Evolutionary conservation across 2,329 filamentous ascomycete species (phyloP), one percentile per base, ranked within the genome.

Genomic region (Uncinocarpus reesii): DNA sequence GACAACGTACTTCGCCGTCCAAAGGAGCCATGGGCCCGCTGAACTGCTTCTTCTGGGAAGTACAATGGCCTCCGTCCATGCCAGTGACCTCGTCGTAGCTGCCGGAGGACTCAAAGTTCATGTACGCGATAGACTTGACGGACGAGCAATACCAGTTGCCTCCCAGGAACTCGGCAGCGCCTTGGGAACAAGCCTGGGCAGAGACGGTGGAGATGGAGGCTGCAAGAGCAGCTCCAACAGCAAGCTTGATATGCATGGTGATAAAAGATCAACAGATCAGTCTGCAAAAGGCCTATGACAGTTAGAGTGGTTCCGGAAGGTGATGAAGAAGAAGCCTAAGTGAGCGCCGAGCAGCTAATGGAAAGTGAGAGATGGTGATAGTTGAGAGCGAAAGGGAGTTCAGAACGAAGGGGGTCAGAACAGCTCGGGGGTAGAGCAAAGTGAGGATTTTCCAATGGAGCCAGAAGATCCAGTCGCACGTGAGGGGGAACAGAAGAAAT

Each of bases 101-200:
- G 32, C 83, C 83, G 36, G 71, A 56, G 42, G 71, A 69, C 24
- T 76, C 76, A 56, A 86, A 74, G 48, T 78, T 77, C 50, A 66
- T 65, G 64, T 86, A 88, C n/a, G 77, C 74, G 63, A 89, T 81
- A 42, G 79, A 76, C 49, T 75, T 66, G 49, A 87, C 80, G 32
- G 73, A 60, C 49, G 78, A 71, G 64, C 81, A 84, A 67, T 81
- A 86, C 68, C 67, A 81, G 64, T 85, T 86, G 52, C 78, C 77
- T 20, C 58, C 59, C 48, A 70, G 62, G 47, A 64, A 51, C 49
- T 56, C 36, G 4, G 57, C 54, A 24, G 48, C 40, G 3, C 55
- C 57, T 15, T 48, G 37, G 31, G 46, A 51, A 32, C 53, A 57
- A 16, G 42, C 53, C 28, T 55, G 52, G 20, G 57, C 53, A 6